These are phyloP conservation scores for Arabidopsis suecica DNA, from an alignment of 345 rosid species.

Conservation along the genomic window DNA sequence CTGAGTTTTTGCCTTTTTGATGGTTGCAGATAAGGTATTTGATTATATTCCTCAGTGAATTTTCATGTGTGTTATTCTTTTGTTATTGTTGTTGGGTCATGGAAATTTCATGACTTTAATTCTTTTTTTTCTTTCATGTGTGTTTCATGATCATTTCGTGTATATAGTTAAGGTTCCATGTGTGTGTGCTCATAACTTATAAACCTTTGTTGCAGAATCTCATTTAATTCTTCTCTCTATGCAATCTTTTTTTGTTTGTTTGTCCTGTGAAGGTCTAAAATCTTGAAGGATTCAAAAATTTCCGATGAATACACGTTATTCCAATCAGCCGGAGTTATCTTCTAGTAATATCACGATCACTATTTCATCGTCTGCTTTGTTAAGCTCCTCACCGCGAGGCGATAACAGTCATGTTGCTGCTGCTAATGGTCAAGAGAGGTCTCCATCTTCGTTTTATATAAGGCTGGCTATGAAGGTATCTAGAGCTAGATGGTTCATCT, in stretches of 20 bases:
- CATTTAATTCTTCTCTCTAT: conserved; percentile 11
- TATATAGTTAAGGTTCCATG: conserved; percentile 28
- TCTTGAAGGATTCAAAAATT: conserved; percentile 5
- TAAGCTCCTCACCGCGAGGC: conserved; percentile 52
- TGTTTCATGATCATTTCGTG: conserved; percentile 41
- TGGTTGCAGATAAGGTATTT: conserved; percentile 50
- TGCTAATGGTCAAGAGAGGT: conserved; percentile 51
- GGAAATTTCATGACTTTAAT: conserved; percentile 35
- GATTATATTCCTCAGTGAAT: conserved; percentile 49
- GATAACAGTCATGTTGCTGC: conserved; percentile 33
- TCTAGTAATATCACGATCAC: conserved; percentile 51
- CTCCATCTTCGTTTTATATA: conserved; percentile 54
- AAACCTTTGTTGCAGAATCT: conserved; percentile 10
- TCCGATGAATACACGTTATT: conserved; percentile 65
- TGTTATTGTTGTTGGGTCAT: conserved; percentile 32
- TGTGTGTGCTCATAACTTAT: conserved; percentile 27
- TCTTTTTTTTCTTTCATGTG: background rate
- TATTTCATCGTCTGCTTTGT: conserved; percentile 51
- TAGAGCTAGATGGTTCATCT: conserved; percentile 91
- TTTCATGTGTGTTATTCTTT: conserved; percentile 43
- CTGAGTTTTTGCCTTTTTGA: conserved; percentile 10
- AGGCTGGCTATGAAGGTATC: conserved; percentile 81
- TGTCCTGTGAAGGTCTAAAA: conserved; percentile 25
- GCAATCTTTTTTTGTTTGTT: background rate
- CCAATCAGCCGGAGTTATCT: conserved; percentile 52